Percentiles rank a stretch among this genome's conserved stretches.
These are phyloP conservation scores for Drosera spatulata DNA, from an alignment of 179 eudicot species.

Conservation along the genomic window DNA sequence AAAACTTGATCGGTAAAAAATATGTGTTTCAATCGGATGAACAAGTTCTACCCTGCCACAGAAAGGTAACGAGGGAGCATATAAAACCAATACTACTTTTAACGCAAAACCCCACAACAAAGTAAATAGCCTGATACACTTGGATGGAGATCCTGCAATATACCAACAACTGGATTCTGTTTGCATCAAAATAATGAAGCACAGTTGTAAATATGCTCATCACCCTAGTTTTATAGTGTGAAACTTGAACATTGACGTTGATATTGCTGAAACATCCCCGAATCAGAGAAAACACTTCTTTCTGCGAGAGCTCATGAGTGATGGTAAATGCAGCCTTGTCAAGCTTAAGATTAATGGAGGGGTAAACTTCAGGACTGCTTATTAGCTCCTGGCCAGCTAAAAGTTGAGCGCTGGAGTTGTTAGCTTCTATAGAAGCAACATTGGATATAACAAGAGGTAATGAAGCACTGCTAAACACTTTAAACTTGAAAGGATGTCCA, in stretches of 20 bases:
- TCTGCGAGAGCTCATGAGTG: constrained; percentile 59
- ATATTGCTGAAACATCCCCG: constrained; percentile 42
- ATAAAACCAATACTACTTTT: neutral
- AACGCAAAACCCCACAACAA: constrained; percentile 1
- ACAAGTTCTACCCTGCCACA: constrained; percentile 70
- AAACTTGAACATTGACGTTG: constrained; percentile 56
- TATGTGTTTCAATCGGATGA: constrained; percentile 55
- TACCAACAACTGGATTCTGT: constrained; percentile 51
- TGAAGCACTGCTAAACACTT: constrained; percentile 41
- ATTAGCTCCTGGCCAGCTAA: constrained; percentile 11
- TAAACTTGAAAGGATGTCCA: constrained; percentile 87
- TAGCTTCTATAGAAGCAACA: constrained; percentile 14
- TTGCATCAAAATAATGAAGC: constrained; percentile 56
- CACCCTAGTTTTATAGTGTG: constrained; percentile 55
- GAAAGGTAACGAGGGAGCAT: constrained; percentile 1
- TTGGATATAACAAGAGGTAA: constrained; percentile 18
- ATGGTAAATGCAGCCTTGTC: constrained; percentile 57
- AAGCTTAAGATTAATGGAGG: constrained; percentile 41
- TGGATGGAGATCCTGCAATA: neutral
- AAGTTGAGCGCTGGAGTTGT: constrained; percentile 1
- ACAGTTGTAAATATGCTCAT: constrained; percentile 47
- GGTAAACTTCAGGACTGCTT: constrained; percentile 18
- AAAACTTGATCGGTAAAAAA: constrained; percentile 46
- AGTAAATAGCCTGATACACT: neutral
- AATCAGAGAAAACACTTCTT: constrained; percentile 63